Base-by-base conservation (phyloP, 305 asterid genomes). In the Fraxinus velutina region DNA sequence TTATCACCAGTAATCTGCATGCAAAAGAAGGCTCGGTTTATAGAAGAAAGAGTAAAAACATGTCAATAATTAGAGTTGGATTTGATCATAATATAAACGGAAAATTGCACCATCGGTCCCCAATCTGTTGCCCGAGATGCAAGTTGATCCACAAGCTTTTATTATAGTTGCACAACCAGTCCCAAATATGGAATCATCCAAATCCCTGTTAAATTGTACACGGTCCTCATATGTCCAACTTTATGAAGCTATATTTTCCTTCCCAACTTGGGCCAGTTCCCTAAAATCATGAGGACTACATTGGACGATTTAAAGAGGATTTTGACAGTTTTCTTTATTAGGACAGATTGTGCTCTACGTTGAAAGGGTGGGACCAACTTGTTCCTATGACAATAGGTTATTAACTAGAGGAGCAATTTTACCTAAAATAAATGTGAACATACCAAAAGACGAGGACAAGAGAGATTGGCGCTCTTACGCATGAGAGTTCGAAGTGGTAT, bases 381-480 rank as follows among this genome's bases (percentile, higher is more conserved):
- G 70, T 29, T 57, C 21, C 2, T 57, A 1, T 0, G 27, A 57
- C 30, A 57, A 57, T 34, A 4, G 39, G 39, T 34, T 34, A 34
- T 34, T 34, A 34, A 34, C 24, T 17, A 12, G 30, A 7, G 27
- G 70, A 19, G 10, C 29, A 17, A 47, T 12, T 4, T 47, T 47
- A 5, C 70, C 30, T 7, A 30, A 17, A 72, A 12, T 57, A 39
- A 71, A 76, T 33, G 66, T 77, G 29, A 30, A 73, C 89, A 70
- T 90, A 96, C 99, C 95, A 96, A 87, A 76, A 96, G 89, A 85
- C 94, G 91, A 83, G 98, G 99, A 79, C 99, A 98, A 82, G 91
- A 86, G 81, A 86, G 82, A 75, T 80, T 88, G 33, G 87, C 72
- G 73, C 93, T 90, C 86, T 85, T 94, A 66, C 97, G 91, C 80